Evolutionary conservation across 1,284 basidiomycete species (phyloP), one percentile per base, ranked within the genome.

Genomic region (Cryptococcus sp.): DNA sequence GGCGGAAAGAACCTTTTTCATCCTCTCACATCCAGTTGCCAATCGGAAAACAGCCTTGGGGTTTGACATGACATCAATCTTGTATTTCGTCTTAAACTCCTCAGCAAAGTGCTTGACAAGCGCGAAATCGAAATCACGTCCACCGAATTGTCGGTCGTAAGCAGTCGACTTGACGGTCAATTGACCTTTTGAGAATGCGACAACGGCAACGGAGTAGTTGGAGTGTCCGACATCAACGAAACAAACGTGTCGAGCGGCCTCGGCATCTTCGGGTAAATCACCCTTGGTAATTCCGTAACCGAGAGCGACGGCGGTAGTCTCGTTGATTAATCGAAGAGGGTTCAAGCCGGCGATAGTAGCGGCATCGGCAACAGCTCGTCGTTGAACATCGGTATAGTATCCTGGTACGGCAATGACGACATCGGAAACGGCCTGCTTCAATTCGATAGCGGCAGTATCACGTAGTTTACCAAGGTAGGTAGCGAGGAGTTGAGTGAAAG

Each of bases 231-330:
- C 83, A 69, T 96, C 92, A 63, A 96, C 83, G 67, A 97, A 96
- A 60, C 85, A 85, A 70, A 97, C 85, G 74, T 94, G 80, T 49
- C 86, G 82, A 2, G 91, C 84, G 60, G 82, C 84, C 61, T 92
- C 90, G 43, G 83, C 73, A 25, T 85, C 83, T 48, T 78, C 76
- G 37, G 92, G 92, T 46, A 96, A 82, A 75, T 96, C 92, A 25
- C 86, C 84, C 78, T 97, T 97, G 64, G 91, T 96, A 80, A 96
- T 96, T 67, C 92, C 92, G 77, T 92, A 96, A 52, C 88, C 90
- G 69, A 96, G 86, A 23, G 92, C 92, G 54, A 87, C 83, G 49
- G 91, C 91, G 57, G 92, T 94, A 55, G 87, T 86, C 75, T 96
- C 91, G 78, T 94, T 94, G 79, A 96, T 91, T 70, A 97, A 82